phyloP scores from a whole-genome alignment of 108 stramenopile species.

The Cyclotella distinguenda region DNA sequence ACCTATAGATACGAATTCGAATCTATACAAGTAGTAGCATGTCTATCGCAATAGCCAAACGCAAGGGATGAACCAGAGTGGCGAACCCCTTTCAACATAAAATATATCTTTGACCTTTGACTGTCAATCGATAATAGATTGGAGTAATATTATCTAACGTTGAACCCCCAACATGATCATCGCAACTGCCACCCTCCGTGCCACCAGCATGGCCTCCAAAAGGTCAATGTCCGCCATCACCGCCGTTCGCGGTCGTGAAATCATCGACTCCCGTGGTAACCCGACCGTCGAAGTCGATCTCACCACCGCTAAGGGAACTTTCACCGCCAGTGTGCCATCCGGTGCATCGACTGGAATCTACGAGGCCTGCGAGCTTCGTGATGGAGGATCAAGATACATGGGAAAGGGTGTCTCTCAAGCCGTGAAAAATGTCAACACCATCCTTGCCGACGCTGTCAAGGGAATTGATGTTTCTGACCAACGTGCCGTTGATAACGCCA shows the following conservation, averaged over 20 bases:
- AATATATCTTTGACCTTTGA: too few species aligned
- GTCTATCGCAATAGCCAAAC: too few species aligned
- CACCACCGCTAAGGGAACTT: slow-evolving; percentile 81
- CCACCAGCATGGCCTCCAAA: slow-evolving; percentile 32
- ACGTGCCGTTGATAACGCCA: slow-evolving; percentile 90
- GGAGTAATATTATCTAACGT: too few species aligned
- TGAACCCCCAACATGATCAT: slow-evolving; percentile 18
- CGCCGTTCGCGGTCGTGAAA: slow-evolving; percentile 89
- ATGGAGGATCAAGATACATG: slow-evolving; percentile 95
- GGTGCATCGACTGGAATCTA: slow-evolving; percentile 97
- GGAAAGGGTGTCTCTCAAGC: slow-evolving; percentile 97
- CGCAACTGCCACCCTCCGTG: slow-evolving; percentile 43
- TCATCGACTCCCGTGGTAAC: slow-evolving; percentile 99
- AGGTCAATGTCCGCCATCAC: slow-evolving; percentile 82
- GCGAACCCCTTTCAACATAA: too few species aligned
- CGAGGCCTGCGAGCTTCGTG: slow-evolving; percentile 98
- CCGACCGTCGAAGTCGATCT: slow-evolving; percentile 98
- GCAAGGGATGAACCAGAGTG: too few species aligned
- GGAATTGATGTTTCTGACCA: slow-evolving; percentile 95
- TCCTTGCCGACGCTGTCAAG: slow-evolving; percentile 87
- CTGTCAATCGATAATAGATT: too few species aligned
- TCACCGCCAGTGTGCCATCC: slow-evolving; percentile 92
- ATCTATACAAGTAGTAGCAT: too few species aligned
- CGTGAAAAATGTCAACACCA: slow-evolving; percentile 93
- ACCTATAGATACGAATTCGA: too few species aligned